Conservation (phyloP, 164 flowering plant genomes). For the Annona cherimola region DNA sequence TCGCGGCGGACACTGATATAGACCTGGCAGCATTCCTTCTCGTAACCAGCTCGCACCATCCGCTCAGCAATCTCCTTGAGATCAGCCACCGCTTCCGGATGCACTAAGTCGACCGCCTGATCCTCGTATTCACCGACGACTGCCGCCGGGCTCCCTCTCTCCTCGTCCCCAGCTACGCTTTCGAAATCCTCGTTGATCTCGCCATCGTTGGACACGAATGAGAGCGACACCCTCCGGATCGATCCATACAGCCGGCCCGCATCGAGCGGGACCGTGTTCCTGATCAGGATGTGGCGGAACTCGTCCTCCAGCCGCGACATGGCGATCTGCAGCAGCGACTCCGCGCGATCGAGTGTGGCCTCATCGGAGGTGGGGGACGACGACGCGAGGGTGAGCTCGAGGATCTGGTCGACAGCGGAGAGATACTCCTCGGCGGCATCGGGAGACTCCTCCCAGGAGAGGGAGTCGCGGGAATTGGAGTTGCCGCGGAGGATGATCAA, state of each 20-base stretch:
- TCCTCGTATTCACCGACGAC: constrained; percentile 37
- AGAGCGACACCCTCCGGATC: constrained; percentile 47
- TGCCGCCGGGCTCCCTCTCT: not conserved
- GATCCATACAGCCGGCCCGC: constrained; percentile 52
- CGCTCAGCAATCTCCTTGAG: constrained; percentile 69
- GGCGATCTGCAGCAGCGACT: constrained; percentile 46
- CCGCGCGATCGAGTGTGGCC: constrained; percentile 31
- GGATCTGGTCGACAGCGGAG: constrained; percentile 43
- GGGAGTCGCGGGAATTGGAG: constrained; percentile 12
- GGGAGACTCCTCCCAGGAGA: constrained; percentile 35
- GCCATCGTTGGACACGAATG: constrained; percentile 37
- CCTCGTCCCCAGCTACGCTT: not conserved
- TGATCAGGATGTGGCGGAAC: constrained; percentile 37
- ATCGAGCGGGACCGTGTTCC: constrained; percentile 43
- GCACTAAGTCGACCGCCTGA: constrained; percentile 50
- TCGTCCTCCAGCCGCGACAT: constrained; percentile 65
- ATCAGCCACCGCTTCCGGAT: constrained; percentile 46
- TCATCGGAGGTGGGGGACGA: not conserved
- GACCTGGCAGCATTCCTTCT: constrained; percentile 85
- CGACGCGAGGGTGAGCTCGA: constrained; percentile 22
- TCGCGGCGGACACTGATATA: constrained; percentile 69
- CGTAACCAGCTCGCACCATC: constrained; percentile 80
- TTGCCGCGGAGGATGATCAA: constrained; percentile 32
- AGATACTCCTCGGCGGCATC: constrained; percentile 38
- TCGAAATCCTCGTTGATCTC: constrained; percentile 15